phyloP scores from a whole-genome alignment of 352 stramenopile genomes.

The Aphanomyces astaci region DNA sequence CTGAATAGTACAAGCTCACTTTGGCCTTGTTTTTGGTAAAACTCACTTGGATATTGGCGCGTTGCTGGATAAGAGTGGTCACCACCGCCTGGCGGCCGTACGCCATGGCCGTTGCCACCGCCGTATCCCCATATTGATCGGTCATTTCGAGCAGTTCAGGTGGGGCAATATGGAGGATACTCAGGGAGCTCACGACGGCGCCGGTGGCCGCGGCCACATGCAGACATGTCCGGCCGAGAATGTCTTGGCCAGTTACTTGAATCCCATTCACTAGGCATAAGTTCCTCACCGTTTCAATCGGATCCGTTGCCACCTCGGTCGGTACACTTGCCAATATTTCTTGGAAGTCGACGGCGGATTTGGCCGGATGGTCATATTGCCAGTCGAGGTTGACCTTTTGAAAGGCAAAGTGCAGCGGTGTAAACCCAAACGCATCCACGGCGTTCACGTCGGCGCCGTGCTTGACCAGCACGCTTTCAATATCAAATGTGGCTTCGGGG shows the following conservation, averaged over 20 bases:
- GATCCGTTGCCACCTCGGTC: conserved; percentile 42
- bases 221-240: conserved; percentile 46
- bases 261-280: conserved; percentile 43
- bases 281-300: conserved; percentile 70
- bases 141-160: conserved; percentile 31
- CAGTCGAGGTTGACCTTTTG: conserved; percentile 64
- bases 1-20: conserved; percentile 67
- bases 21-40: conserved; percentile 27
- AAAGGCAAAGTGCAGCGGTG: conserved; percentile 55
- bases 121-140: conserved; percentile 44
- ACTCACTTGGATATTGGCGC: conserved; percentile 39
- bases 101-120: conserved; percentile 46
- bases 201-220: conserved; percentile 64
- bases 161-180: conserved; percentile 36
- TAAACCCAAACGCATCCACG: conserved; percentile 50
- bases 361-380: conserved; percentile 42
- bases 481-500: conserved; percentile 65
- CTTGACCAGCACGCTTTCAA: conserved; percentile 61
- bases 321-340: conserved; percentile 41
- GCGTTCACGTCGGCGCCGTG: conserved; percentile 43
- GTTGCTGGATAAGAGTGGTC: conserved; percentile 62
- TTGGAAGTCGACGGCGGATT: conserved; percentile 39
- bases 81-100: conserved; percentile 62
- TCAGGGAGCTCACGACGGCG: conserved; percentile 63
- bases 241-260: conserved; percentile 34